phyloP scores from a whole-genome alignment of 225 moss, liverwort and hornwort species.

The Pseudisothecium myosuroides region DNA sequence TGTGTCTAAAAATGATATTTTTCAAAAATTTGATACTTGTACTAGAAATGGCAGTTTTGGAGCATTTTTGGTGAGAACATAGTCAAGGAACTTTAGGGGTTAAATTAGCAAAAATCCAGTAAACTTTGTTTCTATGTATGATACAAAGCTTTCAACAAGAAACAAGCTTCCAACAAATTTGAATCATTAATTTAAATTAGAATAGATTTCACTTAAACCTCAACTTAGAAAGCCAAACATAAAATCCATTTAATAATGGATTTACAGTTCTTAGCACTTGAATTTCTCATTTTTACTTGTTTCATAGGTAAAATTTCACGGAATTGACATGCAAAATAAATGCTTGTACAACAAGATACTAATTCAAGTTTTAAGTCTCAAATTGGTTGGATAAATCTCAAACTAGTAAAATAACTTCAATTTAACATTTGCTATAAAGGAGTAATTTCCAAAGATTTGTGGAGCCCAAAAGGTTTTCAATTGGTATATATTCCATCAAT shows the following conservation, averaged over 20 bases:
- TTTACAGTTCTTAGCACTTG: background rate
- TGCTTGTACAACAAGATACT: background rate
- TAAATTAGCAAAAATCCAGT: too few relatives aligned
- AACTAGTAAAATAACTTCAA: background rate
- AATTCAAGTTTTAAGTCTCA: background rate
- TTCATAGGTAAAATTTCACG: background rate
- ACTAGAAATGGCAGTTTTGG: too few relatives aligned
- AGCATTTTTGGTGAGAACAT: too few relatives aligned
- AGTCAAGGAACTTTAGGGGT: too few relatives aligned
- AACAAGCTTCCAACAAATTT: background rate
- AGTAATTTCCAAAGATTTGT: background rate
- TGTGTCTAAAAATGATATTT: too few relatives aligned
- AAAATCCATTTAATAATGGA: background rate
- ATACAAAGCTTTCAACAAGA: too few relatives aligned
- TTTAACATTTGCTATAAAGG: background rate
- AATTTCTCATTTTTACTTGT: background rate
- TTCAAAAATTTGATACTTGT: too few relatives aligned
- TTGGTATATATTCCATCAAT: background rate
- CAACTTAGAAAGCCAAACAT: background rate
- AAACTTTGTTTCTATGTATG: too few relatives aligned
- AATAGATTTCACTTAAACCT: background rate
- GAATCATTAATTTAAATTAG: background rate
- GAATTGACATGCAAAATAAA: background rate
- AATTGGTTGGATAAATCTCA: background rate
- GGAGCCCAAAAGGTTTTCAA: background rate